Evolutionary conservation across 306 rosid genomes (phyloP), one percentile per base, ranked within the genome.

Genomic region (Casuarina cunninghamiana): DNA sequence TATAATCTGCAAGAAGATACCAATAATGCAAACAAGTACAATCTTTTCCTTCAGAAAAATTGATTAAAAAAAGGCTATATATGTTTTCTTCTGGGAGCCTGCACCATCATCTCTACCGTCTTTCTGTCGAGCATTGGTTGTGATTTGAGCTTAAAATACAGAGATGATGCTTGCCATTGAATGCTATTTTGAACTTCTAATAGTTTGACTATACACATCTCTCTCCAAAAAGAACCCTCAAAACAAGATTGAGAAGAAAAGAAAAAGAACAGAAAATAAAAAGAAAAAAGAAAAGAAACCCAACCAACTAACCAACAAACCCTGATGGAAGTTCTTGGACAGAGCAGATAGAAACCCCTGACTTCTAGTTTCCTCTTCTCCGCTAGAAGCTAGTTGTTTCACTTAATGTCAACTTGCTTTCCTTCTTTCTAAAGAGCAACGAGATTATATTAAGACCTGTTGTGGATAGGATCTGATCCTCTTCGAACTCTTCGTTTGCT

Each of bases 401-500:
- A 44, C 10, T 79, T 77, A 71, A 77, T 71, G 84, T 81, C 83
- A 80, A 77, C 77, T 80, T 77, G 43, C 82, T 74, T 82, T 81
- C 71, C 87, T 77, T 19, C 65, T 83, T 83, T 78, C 72, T 61
- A 51, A 26, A 69, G 75, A 78, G 79, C 74, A 83, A 55, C 79
- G 46, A 38, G 62, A 42, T 62, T 78, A 37, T 50, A 70, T 84
- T 77, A 93, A 78, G 75, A 68, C 87, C 86, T 87, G 83, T 95
- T 95, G 87, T 95, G 99, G 84, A 93, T 95, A 82, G 99, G 99
- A 89, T 95, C 97, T 17, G 99, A 82, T 53, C 99, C 99, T 85
- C 75, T 82, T 88, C 90, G 76, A 73, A 95, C 97, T 78, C 81
- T 85, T 87, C 98, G 79, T 82, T 95, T 87, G 90, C 89, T 93